Conservation (phyloP, 257 asterid species). For the Ocimum tenuiflorum region DNA sequence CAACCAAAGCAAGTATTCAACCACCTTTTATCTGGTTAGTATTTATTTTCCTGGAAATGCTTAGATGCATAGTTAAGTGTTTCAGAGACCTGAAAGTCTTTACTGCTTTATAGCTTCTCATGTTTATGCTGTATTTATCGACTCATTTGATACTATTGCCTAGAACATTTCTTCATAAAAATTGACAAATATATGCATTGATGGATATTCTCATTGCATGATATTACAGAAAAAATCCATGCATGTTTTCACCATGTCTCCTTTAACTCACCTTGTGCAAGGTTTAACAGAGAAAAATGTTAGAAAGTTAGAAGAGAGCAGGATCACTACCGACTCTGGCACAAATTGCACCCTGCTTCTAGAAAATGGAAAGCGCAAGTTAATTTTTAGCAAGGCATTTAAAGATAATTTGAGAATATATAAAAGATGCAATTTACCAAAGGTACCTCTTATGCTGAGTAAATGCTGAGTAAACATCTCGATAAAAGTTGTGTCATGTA, state of each 20-base stretch:
- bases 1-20: constrained; percentile 46
- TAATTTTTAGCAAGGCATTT: no score
- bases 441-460: no score
- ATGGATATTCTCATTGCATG: background rate
- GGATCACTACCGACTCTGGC: background rate
- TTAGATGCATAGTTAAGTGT: background rate
- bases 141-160: background rate
- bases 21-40: constrained; percentile 72
- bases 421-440: no score
- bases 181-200: background rate
- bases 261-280: background rate
- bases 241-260: background rate
- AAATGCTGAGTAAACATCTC: no score
- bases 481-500: no score
- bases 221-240: background rate
- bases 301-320: background rate
- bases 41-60: constrained; percentile 9
- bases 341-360: background rate
- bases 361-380: no score
- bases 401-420: no score
- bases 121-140: background rate
- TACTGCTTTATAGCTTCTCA: background rate
- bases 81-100: no score
- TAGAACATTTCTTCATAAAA: background rate
- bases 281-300: no score